These are phyloP conservation scores for Lentinula detonsa DNA, from an alignment of 768 basidiomycete genomes.

Conservation along the genomic window DNA sequence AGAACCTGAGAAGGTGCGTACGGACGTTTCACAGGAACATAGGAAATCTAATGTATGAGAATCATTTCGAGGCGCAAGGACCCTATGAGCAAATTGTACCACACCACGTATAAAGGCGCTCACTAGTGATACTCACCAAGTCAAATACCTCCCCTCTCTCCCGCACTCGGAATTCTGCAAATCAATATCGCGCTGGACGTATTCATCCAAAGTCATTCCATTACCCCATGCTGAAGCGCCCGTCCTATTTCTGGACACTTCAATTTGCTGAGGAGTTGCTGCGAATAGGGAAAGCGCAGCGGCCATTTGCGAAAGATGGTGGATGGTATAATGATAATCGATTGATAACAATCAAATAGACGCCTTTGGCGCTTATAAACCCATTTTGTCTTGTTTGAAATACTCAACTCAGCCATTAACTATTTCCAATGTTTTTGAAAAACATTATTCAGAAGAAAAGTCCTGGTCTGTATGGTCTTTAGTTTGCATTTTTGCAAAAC, in stretches of 20 bases:
- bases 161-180: constrained; percentile 39
- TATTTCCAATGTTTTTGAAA: too few relatives aligned
- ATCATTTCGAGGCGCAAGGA: constrained; percentile 46
- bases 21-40: constrained; percentile 61
- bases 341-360: too few relatives aligned
- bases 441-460: too few relatives aligned
- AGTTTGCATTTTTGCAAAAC: too few relatives aligned
- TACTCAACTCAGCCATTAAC: too few relatives aligned
- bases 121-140: constrained; percentile 32
- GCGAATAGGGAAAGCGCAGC: constrained; percentile 33
- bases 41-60: constrained; percentile 48
- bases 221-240: constrained; percentile 34
- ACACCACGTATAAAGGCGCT: not conserved
- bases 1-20: not conserved
- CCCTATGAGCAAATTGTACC: constrained; percentile 28
- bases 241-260: constrained; percentile 33
- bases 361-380: too few relatives aligned
- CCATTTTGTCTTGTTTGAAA: too few relatives aligned
- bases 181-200: constrained; percentile 32
- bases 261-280: constrained; percentile 41
- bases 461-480: too few relatives aligned
- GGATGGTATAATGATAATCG: too few relatives aligned
- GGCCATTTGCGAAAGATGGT: too few relatives aligned
- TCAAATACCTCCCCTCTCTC: constrained; percentile 36
- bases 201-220: constrained; percentile 37